Conservation (phyloP, 495 filamentous ascomycete species). For the Terfezia boudieri region DNA sequence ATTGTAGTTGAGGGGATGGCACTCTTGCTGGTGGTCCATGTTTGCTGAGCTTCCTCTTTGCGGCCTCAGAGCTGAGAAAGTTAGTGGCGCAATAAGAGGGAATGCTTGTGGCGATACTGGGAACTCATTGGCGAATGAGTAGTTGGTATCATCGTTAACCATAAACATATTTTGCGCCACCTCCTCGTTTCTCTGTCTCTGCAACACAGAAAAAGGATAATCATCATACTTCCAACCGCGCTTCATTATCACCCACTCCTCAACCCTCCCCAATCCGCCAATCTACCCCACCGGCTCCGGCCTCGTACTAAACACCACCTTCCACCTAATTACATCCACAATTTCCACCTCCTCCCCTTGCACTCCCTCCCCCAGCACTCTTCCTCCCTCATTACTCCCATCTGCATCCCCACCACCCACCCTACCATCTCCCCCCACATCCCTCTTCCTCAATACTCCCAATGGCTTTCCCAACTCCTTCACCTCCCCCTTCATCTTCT, state of each 20-base stretch:
- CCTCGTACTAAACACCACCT: constrained; percentile 63
- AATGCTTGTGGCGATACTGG: too few relatives aligned
- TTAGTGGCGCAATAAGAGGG: too few relatives aligned
- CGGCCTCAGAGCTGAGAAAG: too few relatives aligned
- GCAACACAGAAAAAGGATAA: too few relatives aligned
- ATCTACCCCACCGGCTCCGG: constrained; percentile 55
- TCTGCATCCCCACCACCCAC: constrained; percentile 1
- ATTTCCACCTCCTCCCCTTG: constrained; percentile 23
- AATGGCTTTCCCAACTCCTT: constrained; percentile 61
- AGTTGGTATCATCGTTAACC: too few relatives aligned
- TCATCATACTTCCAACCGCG: neutral
- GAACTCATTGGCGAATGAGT: too few relatives aligned
- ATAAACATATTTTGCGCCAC: too few relatives aligned
- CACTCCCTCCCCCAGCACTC: constrained; percentile 3
- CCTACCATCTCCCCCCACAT: neutral
- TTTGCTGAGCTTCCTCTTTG: too few relatives aligned
- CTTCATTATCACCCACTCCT: neutral
- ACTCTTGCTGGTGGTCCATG: too few relatives aligned
- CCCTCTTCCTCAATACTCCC: constrained; percentile 44
- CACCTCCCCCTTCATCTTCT: constrained; percentile 73
- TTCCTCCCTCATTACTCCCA: neutral
- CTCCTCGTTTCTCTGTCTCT: too few relatives aligned
- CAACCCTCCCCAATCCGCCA: neutral
- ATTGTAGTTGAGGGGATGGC: too few relatives aligned
- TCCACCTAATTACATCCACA: constrained; percentile 70